These are phyloP conservation scores for Fusarium oligoseptatum DNA, from an alignment of 2,329 filamentous ascomycete genomes.

Conservation along the genomic window DNA sequence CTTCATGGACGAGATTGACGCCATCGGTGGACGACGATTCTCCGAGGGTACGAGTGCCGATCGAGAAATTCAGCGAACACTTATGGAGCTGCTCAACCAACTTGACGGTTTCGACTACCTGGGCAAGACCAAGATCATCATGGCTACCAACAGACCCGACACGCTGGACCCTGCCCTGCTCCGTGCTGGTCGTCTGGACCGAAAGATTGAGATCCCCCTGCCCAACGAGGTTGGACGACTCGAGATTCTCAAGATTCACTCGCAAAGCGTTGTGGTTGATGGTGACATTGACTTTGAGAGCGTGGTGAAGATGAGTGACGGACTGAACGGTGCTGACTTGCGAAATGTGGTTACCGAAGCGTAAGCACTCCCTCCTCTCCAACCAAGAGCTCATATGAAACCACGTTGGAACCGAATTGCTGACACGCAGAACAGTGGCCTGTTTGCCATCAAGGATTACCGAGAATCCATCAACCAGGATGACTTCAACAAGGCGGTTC, in stretches of 20 bases:
- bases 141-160: slow-evolving; percentile 98
- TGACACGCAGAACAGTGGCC: slow-evolving; percentile 69
- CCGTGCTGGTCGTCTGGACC: slow-evolving; percentile 91
- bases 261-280: slow-evolving; percentile 85
- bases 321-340: slow-evolving; percentile 96
- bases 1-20: slow-evolving; percentile 99
- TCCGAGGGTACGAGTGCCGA: slow-evolving; percentile 98
- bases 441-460: slow-evolving; percentile 99
- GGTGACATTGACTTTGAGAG: slow-evolving; percentile 99
- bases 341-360: slow-evolving; percentile 98
- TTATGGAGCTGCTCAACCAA: slow-evolving; percentile 99
- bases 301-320: slow-evolving; percentile 99
- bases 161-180: slow-evolving; percentile 94
- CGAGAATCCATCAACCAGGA: slow-evolving; percentile 96
- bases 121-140: slow-evolving; percentile 99
- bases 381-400: neutral
- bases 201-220: slow-evolving; percentile 97
- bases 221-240: slow-evolving; percentile 96
- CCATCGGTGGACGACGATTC: slow-evolving; percentile 96
- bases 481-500: slow-evolving; percentile 98
- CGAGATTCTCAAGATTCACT: slow-evolving; percentile 98
- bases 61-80: slow-evolving; percentile 96
- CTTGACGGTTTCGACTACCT: slow-evolving; percentile 99
- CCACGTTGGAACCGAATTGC: slow-evolving; percentile 30
- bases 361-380: slow-evolving; percentile 69